Conservation (phyloP, 352 stramenopile genomes). For the Phytophthora chlamydospora region DNA sequence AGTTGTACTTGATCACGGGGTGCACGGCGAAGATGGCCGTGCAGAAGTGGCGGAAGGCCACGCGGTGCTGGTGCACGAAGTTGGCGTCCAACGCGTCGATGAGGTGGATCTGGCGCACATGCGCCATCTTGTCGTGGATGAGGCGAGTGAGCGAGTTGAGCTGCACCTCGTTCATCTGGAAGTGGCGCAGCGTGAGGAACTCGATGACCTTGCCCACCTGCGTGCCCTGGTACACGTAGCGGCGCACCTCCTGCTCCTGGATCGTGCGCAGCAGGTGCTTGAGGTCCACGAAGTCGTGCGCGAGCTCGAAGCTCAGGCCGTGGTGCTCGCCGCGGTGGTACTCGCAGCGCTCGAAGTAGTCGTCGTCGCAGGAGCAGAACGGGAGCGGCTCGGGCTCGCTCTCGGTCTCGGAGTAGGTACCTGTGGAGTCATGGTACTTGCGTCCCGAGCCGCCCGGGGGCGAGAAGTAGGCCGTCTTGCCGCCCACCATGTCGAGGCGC, state of each 20-base stretch:
- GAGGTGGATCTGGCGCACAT: slow-evolving; percentile 54
- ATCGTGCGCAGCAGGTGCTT: slow-evolving; percentile 55
- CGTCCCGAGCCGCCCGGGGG: slow-evolving; percentile 16
- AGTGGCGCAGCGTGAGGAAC: slow-evolving; percentile 56
- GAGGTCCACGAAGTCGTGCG: slow-evolving; percentile 55
- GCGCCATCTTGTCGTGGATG: slow-evolving; percentile 46
- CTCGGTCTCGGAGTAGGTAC: slow-evolving; percentile 57
- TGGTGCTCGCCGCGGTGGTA: slow-evolving; percentile 60
- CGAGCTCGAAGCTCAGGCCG: slow-evolving; percentile 57
- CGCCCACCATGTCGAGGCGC: slow-evolving; percentile 25
- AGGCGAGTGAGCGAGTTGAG: slow-evolving; percentile 49
- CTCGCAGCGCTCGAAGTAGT: slow-evolving; percentile 52
- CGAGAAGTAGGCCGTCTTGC: slow-evolving; percentile 32
- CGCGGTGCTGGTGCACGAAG: slow-evolving; percentile 49
- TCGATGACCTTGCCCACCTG: slow-evolving; percentile 66
- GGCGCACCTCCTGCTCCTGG: slow-evolving; percentile 52
- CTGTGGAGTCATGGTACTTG: slow-evolving; percentile 40
- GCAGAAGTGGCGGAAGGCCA: slow-evolving; percentile 55
- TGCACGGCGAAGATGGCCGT: slow-evolving; percentile 51
- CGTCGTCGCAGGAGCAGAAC: slow-evolving; percentile 52
- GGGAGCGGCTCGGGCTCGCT: slow-evolving; percentile 55
- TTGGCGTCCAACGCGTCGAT: slow-evolving; percentile 50
- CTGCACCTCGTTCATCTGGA: slow-evolving; percentile 51
- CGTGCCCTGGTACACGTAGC: slow-evolving; percentile 58
- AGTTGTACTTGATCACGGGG: slow-evolving; percentile 60